These are phyloP conservation scores for Rhodocollybia butyracea DNA, from an alignment of 768 basidiomycete genomes.

Conservation along the genomic window DNA sequence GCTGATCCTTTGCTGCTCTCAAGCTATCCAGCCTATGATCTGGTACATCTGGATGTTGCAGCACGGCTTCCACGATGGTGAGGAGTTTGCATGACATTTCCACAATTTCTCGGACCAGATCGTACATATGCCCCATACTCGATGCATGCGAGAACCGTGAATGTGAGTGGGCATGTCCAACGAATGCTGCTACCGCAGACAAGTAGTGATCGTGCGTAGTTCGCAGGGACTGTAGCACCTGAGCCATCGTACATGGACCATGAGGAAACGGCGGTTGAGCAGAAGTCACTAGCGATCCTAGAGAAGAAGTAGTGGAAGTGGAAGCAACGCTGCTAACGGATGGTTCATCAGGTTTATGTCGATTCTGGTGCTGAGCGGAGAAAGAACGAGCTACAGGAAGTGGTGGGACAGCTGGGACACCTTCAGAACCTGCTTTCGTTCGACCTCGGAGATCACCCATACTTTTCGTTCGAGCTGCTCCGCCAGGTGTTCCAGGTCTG, in stretches of 20 bases:
- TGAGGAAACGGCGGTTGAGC: conserved; percentile 60
- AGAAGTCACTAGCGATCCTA: conserved; percentile 45
- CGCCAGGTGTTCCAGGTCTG: conserved; percentile 22
- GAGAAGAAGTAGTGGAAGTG: conserved; percentile 65
- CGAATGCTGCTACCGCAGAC: conserved; percentile 94
- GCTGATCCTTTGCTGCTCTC: conserved; percentile 66
- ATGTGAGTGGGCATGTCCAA: conserved; percentile 95
- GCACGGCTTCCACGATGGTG: conserved; percentile 87
- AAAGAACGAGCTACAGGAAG: conserved; percentile 26
- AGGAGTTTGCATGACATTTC: conserved; percentile 91
- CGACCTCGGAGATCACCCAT: conserved; percentile 45
- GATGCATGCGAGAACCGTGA: conserved; percentile 88
- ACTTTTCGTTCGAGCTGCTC: conserved; percentile 46
- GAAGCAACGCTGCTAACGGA: conserved; percentile 76
- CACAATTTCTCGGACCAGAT: conserved; percentile 91
- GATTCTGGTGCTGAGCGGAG: conserved; percentile 25
- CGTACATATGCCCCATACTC: conserved; percentile 90
- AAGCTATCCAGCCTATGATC: conserved; percentile 61
- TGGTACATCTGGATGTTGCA: conserved; percentile 70
- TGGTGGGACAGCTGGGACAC: conserved; percentile 31
- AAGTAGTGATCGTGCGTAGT: conserved; percentile 86
- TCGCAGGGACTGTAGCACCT: conserved; percentile 76
- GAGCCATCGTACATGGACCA: conserved; percentile 65
- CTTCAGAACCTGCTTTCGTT: conserved; percentile 23
- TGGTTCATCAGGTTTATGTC: conserved; percentile 40